Base-by-base conservation (phyloP, 179 eudicot genomes). In the Silene vulgaris region DNA sequence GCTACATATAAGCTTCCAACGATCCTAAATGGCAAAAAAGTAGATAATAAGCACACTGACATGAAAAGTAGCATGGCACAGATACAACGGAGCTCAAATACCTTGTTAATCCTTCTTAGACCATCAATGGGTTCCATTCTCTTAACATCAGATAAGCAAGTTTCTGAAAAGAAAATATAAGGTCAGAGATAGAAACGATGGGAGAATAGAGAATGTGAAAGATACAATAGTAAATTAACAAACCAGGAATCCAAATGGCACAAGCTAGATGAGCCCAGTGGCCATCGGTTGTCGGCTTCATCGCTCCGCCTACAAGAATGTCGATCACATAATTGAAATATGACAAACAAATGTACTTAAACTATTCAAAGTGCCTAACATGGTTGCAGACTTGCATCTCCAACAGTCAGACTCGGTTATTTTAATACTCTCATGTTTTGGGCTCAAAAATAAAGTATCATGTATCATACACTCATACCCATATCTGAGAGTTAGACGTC, bases 221-320 rank as follows among this genome's bases (percentile, higher is more conserved):
- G 67, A 8, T 50, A 50, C 13, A 50, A 71, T 26, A 52, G 77
- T 63, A 60, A 5, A 70, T 35, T 65, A 73, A 76, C 86, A 77
- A 80, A 93, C 99, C 99, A 83, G 99, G 99, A 76, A 95, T 89
- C 99, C 99, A 95, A 80, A 95, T 95, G 76, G 97, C 99, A 86
- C 99, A 95, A 75, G 99, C 90, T 77, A 95, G 90, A 86, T 95
- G 99, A 82, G 99, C 99, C 99, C 99, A 95, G 69, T 87, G 90
- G 64, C 99, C 99, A 86, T 95, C 99, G 23, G 92, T 89, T 74
- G 99, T 95, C 72, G 93, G 97, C 85, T 95, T 95, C 97, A 95
- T 90, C 43, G 97, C 99, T 79, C 99, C 99, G 56, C 99, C 99
- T 95, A 74, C 71, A 75, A 32, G 71, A 70, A 50, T 57, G 28